Conservation (phyloP, 352 stramenopile genomes). For the Phytopythium litorale region DNA sequence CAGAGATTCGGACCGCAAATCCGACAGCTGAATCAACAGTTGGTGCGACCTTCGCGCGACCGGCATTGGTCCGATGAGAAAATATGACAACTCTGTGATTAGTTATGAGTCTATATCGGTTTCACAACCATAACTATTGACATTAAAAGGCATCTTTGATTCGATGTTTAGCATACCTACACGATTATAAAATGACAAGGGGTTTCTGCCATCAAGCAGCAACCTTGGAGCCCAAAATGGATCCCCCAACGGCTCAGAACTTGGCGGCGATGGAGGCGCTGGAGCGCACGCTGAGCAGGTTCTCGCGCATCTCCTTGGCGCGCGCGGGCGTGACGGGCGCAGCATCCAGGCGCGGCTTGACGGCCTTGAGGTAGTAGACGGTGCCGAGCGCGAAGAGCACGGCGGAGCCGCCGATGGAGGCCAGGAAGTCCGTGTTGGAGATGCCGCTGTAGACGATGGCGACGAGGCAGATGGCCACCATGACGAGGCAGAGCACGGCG, state of each 20-base stretch:
- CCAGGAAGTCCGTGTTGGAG: conserved; percentile 42
- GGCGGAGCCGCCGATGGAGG: conserved; percentile 39
- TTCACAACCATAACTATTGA: no score
- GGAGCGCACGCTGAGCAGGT: conserved; percentile 27
- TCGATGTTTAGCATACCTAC: no score
- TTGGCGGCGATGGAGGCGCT: neutral
- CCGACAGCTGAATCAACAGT: no score
- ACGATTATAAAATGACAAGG: no score
- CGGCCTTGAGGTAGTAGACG: conserved; percentile 32
- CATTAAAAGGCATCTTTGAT: no score
- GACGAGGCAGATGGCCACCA: conserved; percentile 37
- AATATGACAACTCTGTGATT: no score
- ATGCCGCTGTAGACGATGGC: conserved; percentile 58
- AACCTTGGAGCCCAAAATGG: no score
- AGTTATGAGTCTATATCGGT: no score
- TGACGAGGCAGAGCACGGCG: conserved; percentile 30
- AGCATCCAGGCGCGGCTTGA: conserved; percentile 31
- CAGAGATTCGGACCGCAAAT: neutral
- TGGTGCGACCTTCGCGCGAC: no score
- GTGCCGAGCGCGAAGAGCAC: conserved; percentile 40
- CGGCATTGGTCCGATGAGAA: no score
- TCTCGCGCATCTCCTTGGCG: conserved; percentile 36
- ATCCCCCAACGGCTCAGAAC: neutral
- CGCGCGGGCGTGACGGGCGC: conserved; percentile 19
- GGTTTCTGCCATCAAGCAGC: no score